Base-by-base conservation (phyloP, 2,329 filamentous ascomycete genomes). In the Penicillium sp. region DNA sequence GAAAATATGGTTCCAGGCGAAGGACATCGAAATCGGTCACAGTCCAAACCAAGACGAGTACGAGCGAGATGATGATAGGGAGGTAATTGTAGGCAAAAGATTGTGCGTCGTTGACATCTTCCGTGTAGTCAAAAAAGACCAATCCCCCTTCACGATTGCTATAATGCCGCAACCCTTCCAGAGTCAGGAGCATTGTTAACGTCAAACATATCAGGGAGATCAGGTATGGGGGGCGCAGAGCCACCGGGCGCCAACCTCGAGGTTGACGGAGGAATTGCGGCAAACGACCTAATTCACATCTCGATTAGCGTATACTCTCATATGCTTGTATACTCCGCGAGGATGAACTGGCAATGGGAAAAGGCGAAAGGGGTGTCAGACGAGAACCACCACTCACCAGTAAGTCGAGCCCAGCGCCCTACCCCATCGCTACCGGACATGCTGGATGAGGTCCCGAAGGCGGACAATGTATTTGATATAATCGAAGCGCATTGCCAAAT, bases 21-120 rank as follows among this genome's bases (percentile, higher is more conserved):
- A 81, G 76, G 21, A 81, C 78, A 58, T 81, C 79, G 51, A 77
- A 81, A 54, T 81, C 79, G 13, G 78, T 72, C 55, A 80, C 76
- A 46, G 79, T 76, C 79, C 79, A 81, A 2, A 79, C 62, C 21
- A 78, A 76, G 40, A 78, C 75, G 31, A 81, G 78, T 7, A 75
- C 68, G 19, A 81, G 72, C 13, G 79, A 75, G 16, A 76, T 59
- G 34, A 81, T 73, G 34, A 79, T 76, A 67, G 56, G 78, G 60
- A 69, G 71, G 74, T 74, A 74, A 45, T 74, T 74, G 57, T 73
- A 75, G 43, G 63, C 64, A 51, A 75, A 73, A 1, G 70, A 72
- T 47, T 70, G 62, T 10, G 59, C 9, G 27, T 50, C 21, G 51
- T 66, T 65, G 31, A 73, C 61, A 43, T 69, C 63, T 41, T 68